A percentile compares a stretch with the other conserved stretches of the same genome.
These are phyloP conservation scores for Blakeslea trispora DNA, from an alignment of 371 early-diverging fungal species.

Conservation along the genomic window DNA sequence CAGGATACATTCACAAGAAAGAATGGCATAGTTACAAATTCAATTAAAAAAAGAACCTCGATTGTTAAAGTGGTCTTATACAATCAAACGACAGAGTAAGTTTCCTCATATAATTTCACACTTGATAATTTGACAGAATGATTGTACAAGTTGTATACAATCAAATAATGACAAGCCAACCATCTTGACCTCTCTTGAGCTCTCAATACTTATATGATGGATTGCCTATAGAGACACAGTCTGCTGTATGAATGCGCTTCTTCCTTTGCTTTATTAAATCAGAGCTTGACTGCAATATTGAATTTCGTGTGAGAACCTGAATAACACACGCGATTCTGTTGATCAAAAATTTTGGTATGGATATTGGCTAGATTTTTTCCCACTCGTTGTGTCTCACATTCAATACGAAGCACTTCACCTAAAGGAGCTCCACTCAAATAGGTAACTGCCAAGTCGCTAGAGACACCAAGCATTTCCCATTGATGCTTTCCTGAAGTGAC, in stretches of 20 bases:
- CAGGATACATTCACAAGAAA: no score
- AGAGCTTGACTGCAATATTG: slow-evolving; percentile 36
- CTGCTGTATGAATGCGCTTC: not conserved
- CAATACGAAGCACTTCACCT: slow-evolving; percentile 34
- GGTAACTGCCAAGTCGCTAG: slow-evolving; percentile 38
- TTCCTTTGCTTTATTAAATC: slow-evolving; percentile 6
- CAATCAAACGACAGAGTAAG: no score
- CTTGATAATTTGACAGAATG: no score
- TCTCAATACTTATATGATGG: no score
- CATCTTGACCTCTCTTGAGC: no score
- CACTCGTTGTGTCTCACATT: slow-evolving; percentile 38
- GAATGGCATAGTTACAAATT: no score
- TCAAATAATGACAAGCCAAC: no score
- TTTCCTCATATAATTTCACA: no score
- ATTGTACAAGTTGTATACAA: no score
- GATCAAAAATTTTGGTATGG: slow-evolving; percentile 38
- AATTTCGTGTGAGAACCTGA: slow-evolving; percentile 46
- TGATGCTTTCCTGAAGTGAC: slow-evolving; percentile 20
- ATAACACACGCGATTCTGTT: slow-evolving; percentile 34
- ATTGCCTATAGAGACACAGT: no score
- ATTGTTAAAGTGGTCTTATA: no score
- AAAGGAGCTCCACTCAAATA: slow-evolving; percentile 36
- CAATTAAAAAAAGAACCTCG: no score
- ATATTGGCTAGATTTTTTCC: slow-evolving; percentile 42
- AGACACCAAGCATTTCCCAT: slow-evolving; percentile 40